Evolutionary conservation across 371 early-diverging fungal species (phyloP), one percentile per base, ranked within the genome.

Genomic region (Mucor plumbeus): DNA sequence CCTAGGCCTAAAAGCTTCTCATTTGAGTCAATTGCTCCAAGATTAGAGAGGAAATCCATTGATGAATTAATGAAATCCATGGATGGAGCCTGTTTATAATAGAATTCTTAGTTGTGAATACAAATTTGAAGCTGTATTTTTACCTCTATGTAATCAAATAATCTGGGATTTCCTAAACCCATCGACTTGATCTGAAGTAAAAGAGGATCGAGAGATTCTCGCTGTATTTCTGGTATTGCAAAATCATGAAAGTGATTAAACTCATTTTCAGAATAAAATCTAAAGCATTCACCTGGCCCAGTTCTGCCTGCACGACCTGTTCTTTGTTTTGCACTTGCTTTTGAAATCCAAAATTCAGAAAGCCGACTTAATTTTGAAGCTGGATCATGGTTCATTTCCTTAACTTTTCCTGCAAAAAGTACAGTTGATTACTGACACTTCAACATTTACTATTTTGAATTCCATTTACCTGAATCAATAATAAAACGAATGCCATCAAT

Each of bases 301-400:
- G 95, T 92, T 76, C 99, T 89, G 36, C 99, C 99, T 19, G 99
- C 99, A 78, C 99, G 93, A 68, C 99, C 99, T 38, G 97, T 92
- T 63, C 99, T 89, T 88, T 99, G 87, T 71, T 93, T 91, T 4
- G 99, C 97, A 58, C 96, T 93, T 0, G 99, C 97, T 70, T 95
- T 92, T 38, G 98, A 97, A n/a, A 95, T 94, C 96, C 95, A 97
- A 41, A 86, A 86, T 64, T 88, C 86, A 4, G 85, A 84, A 26
- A 97, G 76, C 15, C 85, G 82, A 33, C 91, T 85, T 80, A 86
- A 78, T 53, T 86, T 88, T 44, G 80, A 74, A 2, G 68, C 70
- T 17, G 79, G 72, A 57, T 85, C 82, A 64, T 80, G 80, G 17
- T 70, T 84, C 77, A 87, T 88, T 64, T 89, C 88, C 68, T 93